Evolutionary conservation across 176 grass and related monocot species (phyloP), one percentile per base, ranked within the genome.

Genomic region (Calamus simplicifolius): DNA sequence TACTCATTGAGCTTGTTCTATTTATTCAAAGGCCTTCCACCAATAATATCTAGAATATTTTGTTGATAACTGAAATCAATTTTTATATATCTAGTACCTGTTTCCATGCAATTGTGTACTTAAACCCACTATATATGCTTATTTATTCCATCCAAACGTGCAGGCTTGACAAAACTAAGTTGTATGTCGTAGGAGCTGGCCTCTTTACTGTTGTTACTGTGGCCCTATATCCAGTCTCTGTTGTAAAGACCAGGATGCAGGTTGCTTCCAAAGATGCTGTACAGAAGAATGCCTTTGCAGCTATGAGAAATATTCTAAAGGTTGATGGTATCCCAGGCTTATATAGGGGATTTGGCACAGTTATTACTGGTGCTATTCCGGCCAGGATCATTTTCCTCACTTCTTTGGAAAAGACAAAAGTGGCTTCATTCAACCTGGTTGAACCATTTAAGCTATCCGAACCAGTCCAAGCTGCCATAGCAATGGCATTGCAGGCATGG

Each of bases 181-280:
- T 98, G 56, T 98, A 81, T 18, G 84, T 97, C 72, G 87, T 83
- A 6, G 87, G 93, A 56, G 87, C 87, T 3, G 93, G 93, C 48
- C 72, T 97, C 68, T 97, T 97, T 76, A 92, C 87, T 51, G 70
- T 84, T 38, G 78, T 97, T 67, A 92, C 93, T 18, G 81, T 92
- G 31, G 80, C 81, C 5, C 29, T 92, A 18, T 92, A 98, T 73
- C 93, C 93, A 0, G 66, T 98, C 13, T 92, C 93, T 17, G 93
- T 98, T 67, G 75, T 98, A 59, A 98, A 98, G 85, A 98, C 87
- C 50, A 70, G 87, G 70, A 85, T 98, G 93, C 93, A 98, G 80
- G 87, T 98, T 10, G 93, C 93, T 61, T 80, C 93, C 1, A 81
- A 75, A 70, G 87, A 98, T 57, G 87, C 74, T 43, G 56, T 73